A percentile compares a stretch with the other conserved stretches of the same genome.
Conservation (phyloP, 345 rosid species). For the Chamaenerion angustifolium region DNA sequence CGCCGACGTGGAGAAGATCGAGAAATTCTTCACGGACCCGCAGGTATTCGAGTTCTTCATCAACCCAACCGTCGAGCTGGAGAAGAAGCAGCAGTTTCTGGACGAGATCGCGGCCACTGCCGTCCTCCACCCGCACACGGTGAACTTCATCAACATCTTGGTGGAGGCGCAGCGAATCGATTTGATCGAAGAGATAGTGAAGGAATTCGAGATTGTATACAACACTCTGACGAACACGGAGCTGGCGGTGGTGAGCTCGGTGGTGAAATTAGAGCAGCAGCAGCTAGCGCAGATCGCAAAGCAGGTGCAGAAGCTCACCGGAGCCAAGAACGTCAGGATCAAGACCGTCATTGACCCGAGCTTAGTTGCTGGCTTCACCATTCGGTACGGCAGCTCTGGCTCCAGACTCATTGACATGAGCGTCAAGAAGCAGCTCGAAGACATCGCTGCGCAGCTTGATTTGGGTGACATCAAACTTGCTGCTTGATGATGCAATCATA, state of each 20-base stretch:
- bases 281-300: slow-evolving; percentile 81
- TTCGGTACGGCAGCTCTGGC: slow-evolving; percentile 59
- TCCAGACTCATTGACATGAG: slow-evolving; percentile 91
- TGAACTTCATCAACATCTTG: slow-evolving; percentile 58
- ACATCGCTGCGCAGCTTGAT: slow-evolving; percentile 70
- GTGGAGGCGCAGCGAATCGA: slow-evolving; percentile 53
- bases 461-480: slow-evolving; percentile 60
- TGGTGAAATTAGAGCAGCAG: slow-evolving; percentile 62
- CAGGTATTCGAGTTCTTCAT: slow-evolving; percentile 35
- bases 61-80: slow-evolving; percentile 37
- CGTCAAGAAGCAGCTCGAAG: slow-evolving; percentile 87
- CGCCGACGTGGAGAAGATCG: slow-evolving; percentile 66
- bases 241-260: slow-evolving; percentile 70
- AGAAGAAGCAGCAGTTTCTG: slow-evolving; percentile 42
- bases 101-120: slow-evolving; percentile 43
- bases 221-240: slow-evolving; percentile 59
- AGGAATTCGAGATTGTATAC: slow-evolving; percentile 62
- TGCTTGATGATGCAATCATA: slow-evolving; percentile 10
- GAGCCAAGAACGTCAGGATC: slow-evolving; percentile 74
- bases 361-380: slow-evolving; percentile 84
- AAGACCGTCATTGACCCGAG: slow-evolving; percentile 66
- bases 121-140: slow-evolving; percentile 42
- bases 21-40: slow-evolving; percentile 48
- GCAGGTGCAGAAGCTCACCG: slow-evolving; percentile 85
- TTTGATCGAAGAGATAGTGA: slow-evolving; percentile 45